Evolutionary conservation across 2,329 filamentous ascomycete species (phyloP), one percentile per base, ranked within the genome.

Genomic region (Ophiosphaerella narmari): DNA sequence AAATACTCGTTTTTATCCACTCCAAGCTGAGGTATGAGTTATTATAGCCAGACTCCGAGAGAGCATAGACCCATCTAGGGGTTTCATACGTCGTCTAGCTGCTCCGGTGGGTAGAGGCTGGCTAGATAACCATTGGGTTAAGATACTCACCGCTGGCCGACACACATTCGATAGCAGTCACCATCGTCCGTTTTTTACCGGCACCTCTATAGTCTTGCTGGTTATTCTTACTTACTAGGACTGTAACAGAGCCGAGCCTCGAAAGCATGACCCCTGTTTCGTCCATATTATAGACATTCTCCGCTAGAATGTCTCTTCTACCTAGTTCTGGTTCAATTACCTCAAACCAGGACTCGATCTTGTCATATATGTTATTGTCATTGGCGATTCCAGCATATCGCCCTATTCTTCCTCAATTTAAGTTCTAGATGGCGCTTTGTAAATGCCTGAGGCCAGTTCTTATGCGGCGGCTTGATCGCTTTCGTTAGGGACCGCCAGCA

Each of bases 41-140:
- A 29, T 29, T 29, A 29, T 29, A 29, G 7, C 26, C 7, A 4
- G 26, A 7, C 9, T 29, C 26, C 2, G 26, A 29, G 38, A 29
- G 5, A 3, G 26, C 26, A 11, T 29, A 29, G 5, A 29, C 2
- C 26, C 26, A 29, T 29, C 26, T 5, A 29, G 26, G 26, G 26
- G 26, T 29, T 4, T 3, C 3, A 5, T 29, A 11, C 9, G 26
- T 29, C 26, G 26, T 29, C 26, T 5, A 29, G 26, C 7, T 29
- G 9, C 26, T 29, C 9, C 26, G 7, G 7, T 29, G 26, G 26
- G 40, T 45, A 48, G 14, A 12, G 2, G 7, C 26, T 29, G 47
- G 59, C 54, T 39, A 62, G 34, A 62, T 60, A 29, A 58, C 51
- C 36, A 62, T 46, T 16, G 51, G 54, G 7, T 48, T 48, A 14